A percentile compares a stretch with the other conserved stretches of the same genome.
Conservation (phyloP, 2,329 filamentous ascomycete species). For the Byssoonygena ceratinophila region DNA sequence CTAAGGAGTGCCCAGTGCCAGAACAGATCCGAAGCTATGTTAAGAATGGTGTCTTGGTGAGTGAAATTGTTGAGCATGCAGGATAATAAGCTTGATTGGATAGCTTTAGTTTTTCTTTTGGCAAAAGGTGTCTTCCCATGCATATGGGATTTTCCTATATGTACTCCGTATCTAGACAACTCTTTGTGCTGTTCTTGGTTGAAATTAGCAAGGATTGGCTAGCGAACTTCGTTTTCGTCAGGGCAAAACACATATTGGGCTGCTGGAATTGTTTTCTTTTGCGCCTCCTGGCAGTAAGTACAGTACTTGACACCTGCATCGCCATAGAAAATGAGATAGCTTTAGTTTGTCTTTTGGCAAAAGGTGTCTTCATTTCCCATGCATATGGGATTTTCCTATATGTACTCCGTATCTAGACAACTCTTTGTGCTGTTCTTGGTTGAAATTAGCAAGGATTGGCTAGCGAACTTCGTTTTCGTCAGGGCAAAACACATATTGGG, state of each 20-base stretch:
- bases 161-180: background rate
- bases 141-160: background rate
- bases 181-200: background rate
- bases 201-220: background rate
- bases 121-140: background rate
- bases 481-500: too few relatives aligned
- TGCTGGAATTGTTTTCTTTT: too few relatives aligned
- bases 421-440: background rate
- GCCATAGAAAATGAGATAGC: too few relatives aligned
- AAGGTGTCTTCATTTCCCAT: background rate
- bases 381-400: background rate
- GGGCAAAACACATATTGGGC: too few relatives aligned
- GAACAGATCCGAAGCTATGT: constrained; percentile 78
- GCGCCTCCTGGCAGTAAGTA: too few relatives aligned
- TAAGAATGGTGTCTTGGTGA: constrained; percentile 68
- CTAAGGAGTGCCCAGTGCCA: constrained; percentile 74
- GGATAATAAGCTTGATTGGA: constrained; percentile 26
- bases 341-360: background rate
- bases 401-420: background rate
- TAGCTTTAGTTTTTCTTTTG: background rate
- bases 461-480: too few relatives aligned
- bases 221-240: too few relatives aligned
- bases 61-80: constrained; percentile 90
- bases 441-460: background rate
- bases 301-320: too few relatives aligned